phyloP scores from a whole-genome alignment of 768 basidiomycete species.

The Lanmaoa pseudosensibilis region DNA sequence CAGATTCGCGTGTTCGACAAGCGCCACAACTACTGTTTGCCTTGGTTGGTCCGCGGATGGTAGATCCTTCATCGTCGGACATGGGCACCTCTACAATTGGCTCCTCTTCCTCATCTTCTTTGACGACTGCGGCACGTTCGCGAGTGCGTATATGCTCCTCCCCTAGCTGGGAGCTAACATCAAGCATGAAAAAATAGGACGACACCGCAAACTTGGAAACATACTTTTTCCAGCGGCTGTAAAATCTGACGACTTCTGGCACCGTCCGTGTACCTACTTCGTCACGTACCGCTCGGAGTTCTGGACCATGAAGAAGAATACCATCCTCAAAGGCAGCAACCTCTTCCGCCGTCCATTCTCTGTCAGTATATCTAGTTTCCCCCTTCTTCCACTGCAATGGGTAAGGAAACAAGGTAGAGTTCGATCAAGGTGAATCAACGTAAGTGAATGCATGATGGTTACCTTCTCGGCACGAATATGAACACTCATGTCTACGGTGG shows the following conservation, averaged over 20 bases:
- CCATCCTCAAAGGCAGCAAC: constrained; percentile 74
- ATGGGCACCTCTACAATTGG: constrained; percentile 32
- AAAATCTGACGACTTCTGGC: constrained; percentile 80
- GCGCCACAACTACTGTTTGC: constrained; percentile 70
- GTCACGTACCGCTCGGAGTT: constrained; percentile 74
- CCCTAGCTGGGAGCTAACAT: constrained; percentile 57
- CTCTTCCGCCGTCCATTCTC: constrained; percentile 70
- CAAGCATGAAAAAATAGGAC: constrained; percentile 10
- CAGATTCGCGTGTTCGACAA: constrained; percentile 78
- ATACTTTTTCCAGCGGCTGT: constrained; percentile 85
- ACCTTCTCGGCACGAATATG: constrained; percentile 67
- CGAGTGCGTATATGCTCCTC: constrained; percentile 63
- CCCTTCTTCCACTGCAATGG: constrained; percentile 66
- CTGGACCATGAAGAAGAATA: constrained; percentile 70
- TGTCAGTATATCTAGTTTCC: constrained; percentile 66
- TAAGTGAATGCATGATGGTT: constrained; percentile 9
- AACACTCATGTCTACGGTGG: constrained; percentile 63
- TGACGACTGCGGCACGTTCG: constrained; percentile 34
- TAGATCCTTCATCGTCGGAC: constrained; percentile 75
- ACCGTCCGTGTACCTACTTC: constrained; percentile 70
- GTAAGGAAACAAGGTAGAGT: constrained; percentile 3
- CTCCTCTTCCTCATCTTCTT: constrained; percentile 27
- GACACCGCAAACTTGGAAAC: constrained; percentile 10
- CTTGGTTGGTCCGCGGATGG: constrained; percentile 57
- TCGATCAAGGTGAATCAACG: constrained; percentile 10